Percentiles rank a stretch among this genome's conserved stretches.
phyloP scores from a whole-genome alignment of 768 basidiomycete species.

The Crucibulum laeve region DNA sequence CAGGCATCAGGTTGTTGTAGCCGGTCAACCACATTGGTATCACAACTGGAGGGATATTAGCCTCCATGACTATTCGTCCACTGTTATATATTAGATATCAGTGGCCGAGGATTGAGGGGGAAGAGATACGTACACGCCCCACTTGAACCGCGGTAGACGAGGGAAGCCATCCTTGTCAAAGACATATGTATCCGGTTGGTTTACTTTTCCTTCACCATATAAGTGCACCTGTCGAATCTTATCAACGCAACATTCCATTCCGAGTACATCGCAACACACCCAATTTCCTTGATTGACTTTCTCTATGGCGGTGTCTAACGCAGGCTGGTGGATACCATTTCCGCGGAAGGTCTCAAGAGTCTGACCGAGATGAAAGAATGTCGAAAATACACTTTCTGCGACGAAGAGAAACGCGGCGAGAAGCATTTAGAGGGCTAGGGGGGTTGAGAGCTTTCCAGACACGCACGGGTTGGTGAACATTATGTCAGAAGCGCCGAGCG shows the following conservation, averaged over 20 bases:
- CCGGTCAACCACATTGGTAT: conserved; percentile 92
- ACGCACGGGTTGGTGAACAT: conserved; percentile 91
- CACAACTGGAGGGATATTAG: conserved; percentile 59
- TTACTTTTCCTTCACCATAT: conserved; percentile 86
- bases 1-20: conserved; percentile 90
- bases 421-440: neutral
- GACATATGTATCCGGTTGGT: conserved; percentile 59
- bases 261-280: conserved; percentile 47
- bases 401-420: conserved; percentile 8
- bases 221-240: conserved; percentile 68
- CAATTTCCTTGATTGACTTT: conserved; percentile 80
- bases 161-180: conserved; percentile 36
- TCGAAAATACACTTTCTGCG: conserved; percentile 65
- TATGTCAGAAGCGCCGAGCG: conserved; percentile 88
- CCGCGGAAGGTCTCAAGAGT: conserved; percentile 91
- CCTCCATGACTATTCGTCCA: conserved; percentile 74
- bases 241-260: neutral
- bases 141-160: conserved; percentile 78
- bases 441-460: conserved; percentile 6
- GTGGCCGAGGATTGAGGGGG: conserved; percentile 2
- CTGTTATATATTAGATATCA: conserved; percentile 31
- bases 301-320: conserved; percentile 78
- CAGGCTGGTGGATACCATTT: conserved; percentile 82
- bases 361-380: conserved; percentile 87
- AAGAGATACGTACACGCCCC: conserved; percentile 77